phyloP scores from a whole-genome alignment of 2,329 filamentous ascomycete genomes.

The Xylaria sp. region DNA sequence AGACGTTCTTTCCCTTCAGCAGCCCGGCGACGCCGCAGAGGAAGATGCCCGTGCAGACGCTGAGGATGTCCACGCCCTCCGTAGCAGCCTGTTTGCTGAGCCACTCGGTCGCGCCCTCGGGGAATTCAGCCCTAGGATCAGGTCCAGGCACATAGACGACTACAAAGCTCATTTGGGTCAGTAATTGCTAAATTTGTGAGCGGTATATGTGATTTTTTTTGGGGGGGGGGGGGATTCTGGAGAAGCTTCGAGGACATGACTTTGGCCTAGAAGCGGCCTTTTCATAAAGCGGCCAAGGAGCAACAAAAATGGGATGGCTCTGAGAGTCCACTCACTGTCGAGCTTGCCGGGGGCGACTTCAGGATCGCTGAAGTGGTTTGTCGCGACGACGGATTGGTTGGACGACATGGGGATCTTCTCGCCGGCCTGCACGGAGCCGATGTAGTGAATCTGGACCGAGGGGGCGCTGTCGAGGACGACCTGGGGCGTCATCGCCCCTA shows the following conservation, averaged over 20 bases:
- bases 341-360: constrained; percentile 62
- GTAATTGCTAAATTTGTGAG: neutral
- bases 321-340: constrained; percentile 47
- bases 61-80: constrained; percentile 58
- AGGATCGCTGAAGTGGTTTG: constrained; percentile 56
- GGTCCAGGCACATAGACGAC: constrained; percentile 62
- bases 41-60: constrained; percentile 62
- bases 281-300: neutral
- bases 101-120: constrained; percentile 54
- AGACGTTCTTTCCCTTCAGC: constrained; percentile 56
- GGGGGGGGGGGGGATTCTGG: neutral
- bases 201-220: neutral
- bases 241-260: neutral
- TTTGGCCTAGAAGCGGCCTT: neutral
- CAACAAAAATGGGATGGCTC: neutral
- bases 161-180: neutral
- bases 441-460: constrained; percentile 57
- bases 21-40: constrained; percentile 61
- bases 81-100: constrained; percentile 54
- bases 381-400: constrained; percentile 52
- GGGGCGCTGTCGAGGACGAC: constrained; percentile 56
- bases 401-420: constrained; percentile 56
- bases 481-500: constrained; percentile 50
- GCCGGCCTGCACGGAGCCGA: constrained; percentile 53
- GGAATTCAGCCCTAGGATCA: constrained; percentile 49